These are phyloP conservation scores for Inga leiocalycina DNA, from an alignment of 306 rosid genomes.

Conservation along the genomic window DNA sequence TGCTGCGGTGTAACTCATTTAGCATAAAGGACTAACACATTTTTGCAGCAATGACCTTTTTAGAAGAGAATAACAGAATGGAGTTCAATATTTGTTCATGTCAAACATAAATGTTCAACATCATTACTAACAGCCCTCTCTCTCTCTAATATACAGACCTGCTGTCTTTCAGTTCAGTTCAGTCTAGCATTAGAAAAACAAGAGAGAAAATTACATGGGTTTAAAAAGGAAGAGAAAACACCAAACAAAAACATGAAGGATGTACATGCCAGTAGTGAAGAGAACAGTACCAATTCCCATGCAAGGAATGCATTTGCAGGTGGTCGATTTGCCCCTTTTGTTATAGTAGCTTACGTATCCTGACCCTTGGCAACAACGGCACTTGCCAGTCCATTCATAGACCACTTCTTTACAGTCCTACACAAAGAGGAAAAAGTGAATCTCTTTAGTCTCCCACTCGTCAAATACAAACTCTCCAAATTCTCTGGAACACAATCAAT, in stretches of 20 bases:
- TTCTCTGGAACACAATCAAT: neutral
- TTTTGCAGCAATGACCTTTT: neutral
- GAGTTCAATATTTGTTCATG: neutral
- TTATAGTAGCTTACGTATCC: constrained; percentile 78
- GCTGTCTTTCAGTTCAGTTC: neutral
- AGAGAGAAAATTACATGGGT: neutral
- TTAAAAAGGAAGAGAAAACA: constrained; percentile 11
- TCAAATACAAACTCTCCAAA: neutral
- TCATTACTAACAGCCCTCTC: neutral
- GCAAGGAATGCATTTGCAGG: constrained; percentile 97
- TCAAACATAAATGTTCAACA: neutral
- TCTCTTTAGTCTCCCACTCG: constrained; percentile 4
- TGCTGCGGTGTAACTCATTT: neutral
- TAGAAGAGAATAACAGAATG: neutral
- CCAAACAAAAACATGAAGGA: neutral
- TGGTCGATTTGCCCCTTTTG: constrained; percentile 70
- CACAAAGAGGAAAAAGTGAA: constrained; percentile 7
- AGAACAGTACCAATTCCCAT: constrained; percentile 81
- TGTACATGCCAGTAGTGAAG: constrained; percentile 17
- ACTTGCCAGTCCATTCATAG: constrained; percentile 96
- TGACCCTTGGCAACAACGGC: constrained; percentile 94
- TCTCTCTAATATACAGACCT: neutral
- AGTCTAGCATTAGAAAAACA: neutral
- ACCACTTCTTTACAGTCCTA: constrained; percentile 97
- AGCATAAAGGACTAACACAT: neutral